Percentiles rank a stretch among this genome's conserved stretches.
Conservation (phyloP, 768 basidiomycete genomes). For the Boletus reticulatus region DNA sequence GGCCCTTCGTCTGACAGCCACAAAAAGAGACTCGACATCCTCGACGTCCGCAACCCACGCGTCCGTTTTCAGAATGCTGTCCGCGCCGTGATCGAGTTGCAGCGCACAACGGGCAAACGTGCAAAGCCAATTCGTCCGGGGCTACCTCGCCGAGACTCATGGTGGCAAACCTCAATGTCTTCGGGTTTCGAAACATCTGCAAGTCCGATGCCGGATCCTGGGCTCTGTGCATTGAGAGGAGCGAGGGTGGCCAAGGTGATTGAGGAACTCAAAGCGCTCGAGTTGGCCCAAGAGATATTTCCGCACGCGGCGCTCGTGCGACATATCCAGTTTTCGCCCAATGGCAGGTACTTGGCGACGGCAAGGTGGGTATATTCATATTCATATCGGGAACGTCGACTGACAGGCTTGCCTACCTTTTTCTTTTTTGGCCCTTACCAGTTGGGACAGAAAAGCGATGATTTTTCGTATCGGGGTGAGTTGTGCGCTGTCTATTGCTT, state of each 20-base stretch:
- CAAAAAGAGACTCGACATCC: conserved; percentile 1
- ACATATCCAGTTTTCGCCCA: conserved; percentile 56
- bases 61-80: conserved; percentile 41
- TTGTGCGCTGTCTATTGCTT: neutral
- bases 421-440: conserved; percentile 10
- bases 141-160: conserved; percentile 25
- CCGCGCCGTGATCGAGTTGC: conserved; percentile 42
- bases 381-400: neutral
- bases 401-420: neutral
- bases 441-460: conserved; percentile 50
- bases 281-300: conserved; percentile 36
- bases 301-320: conserved; percentile 49
- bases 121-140: conserved; percentile 18
- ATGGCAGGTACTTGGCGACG: conserved; percentile 52
- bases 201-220: conserved; percentile 19
- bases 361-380: conserved; percentile 38
- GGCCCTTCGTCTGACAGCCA: neutral
- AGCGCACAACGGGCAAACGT: conserved; percentile 29
- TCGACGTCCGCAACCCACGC: conserved; percentile 25
- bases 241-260: conserved; percentile 39
- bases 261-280: conserved; percentile 39
- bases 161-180: conserved; percentile 23
- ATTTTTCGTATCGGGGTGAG: conserved; percentile 46
- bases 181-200: neutral
- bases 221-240: conserved; percentile 30